Percentiles rank a stretch among this genome's conserved stretches.
phyloP scores from a whole-genome alignment of 1,139 yeast species.

The Pichia sp. region DNA sequence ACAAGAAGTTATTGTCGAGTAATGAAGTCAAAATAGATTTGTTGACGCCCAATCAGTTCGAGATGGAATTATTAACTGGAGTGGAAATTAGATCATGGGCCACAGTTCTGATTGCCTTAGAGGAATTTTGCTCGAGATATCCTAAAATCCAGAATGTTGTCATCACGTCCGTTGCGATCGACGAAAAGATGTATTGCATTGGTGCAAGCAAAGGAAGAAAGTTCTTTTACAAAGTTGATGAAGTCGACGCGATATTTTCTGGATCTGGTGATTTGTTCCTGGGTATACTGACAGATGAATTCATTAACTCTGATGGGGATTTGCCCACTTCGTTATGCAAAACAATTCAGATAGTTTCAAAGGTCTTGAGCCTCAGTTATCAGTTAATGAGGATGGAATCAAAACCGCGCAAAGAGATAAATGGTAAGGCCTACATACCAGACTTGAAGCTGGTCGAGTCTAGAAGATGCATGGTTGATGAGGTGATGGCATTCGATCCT shows the following conservation, averaged over 20 bases:
- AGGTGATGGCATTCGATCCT: conserved; percentile 1
- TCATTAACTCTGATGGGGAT: conserved; percentile 21
- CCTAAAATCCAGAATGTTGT: conserved; percentile 39
- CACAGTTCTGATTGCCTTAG: conserved; percentile 36
- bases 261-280: conserved; percentile 71
- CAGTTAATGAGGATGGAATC: conserved; percentile 8
- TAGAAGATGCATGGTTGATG: conserved; percentile 13
- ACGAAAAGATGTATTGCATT: conserved; percentile 29
- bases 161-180: conserved; percentile 34
- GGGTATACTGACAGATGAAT: conserved; percentile 52
- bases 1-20: conserved; percentile 36
- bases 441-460: conserved; percentile 25
- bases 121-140: conserved; percentile 34
- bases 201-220: conserved; percentile 22
- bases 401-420: conserved; percentile 5
- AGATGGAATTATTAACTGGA: conserved; percentile 51
- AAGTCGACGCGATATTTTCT: conserved; percentile 60
- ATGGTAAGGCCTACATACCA: conserved; percentile 23
- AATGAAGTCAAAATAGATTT: conserved; percentile 36
- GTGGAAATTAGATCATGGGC: conserved; percentile 32
- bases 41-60: conserved; percentile 70
- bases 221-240: conserved; percentile 39
- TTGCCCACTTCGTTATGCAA: conserved; percentile 18
- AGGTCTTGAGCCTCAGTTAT: conserved; percentile 22
- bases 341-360: conserved; percentile 21